phyloP scores from a whole-genome alignment of 176 grass and related monocot species.

The Aechmea fasciata region DNA sequence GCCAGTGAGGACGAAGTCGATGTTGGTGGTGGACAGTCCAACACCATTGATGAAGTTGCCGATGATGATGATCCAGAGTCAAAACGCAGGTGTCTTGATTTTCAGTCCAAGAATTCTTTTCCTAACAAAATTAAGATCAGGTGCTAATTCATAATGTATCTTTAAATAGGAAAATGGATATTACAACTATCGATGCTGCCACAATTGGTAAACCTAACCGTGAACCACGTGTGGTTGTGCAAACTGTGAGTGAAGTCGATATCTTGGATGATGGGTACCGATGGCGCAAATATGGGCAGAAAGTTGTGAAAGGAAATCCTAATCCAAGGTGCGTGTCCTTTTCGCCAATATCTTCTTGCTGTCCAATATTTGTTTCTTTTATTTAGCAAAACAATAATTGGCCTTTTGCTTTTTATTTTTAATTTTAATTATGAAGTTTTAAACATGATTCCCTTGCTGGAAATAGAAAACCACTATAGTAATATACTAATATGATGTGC shows the following conservation, averaged over 20 bases:
- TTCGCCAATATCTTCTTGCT: too few relatives aligned
- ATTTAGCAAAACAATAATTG: not conserved
- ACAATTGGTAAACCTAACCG: constrained; percentile 78
- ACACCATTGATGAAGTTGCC: constrained; percentile 54
- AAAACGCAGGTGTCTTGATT: constrained; percentile 72
- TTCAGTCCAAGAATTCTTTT: not conserved
- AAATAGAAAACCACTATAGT: too few relatives aligned
- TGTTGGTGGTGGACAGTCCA: constrained; percentile 57
- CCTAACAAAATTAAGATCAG: not conserved
- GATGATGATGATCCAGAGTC: constrained; percentile 82
- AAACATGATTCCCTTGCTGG: too few relatives aligned
- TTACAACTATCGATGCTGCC: constrained; percentile 58
- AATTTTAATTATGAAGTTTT: too few relatives aligned
- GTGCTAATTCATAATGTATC: not conserved
- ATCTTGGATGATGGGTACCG: constrained; percentile 99
- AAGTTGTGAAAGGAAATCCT: constrained; percentile 99
- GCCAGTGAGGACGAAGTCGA: constrained; percentile 65
- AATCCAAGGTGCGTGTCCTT: constrained; percentile 59
- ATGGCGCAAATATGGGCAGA: constrained; percentile 98
- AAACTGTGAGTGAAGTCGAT: constrained; percentile 99
- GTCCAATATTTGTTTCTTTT: not conserved
- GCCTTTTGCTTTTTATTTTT: too few relatives aligned
- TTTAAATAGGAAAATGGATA: constrained; percentile 78
- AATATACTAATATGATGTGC: too few relatives aligned
- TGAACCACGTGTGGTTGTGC: constrained; percentile 97